Evolutionary conservation across 345 rosid species (phyloP), one percentile per base, ranked within the genome.

Genomic region (Fremontodendron californicum): DNA sequence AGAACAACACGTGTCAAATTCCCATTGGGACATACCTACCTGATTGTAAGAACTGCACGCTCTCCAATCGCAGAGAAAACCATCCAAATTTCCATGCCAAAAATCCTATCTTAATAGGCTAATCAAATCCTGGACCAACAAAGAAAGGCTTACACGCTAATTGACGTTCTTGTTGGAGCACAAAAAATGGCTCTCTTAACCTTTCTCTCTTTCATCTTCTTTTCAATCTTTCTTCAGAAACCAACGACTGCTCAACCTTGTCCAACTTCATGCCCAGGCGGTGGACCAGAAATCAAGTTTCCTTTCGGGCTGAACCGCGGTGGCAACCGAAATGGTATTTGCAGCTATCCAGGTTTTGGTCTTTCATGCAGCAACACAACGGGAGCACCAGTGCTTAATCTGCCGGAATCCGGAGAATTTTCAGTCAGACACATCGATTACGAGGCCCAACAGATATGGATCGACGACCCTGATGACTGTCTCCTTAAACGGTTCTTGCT

Each of bases 401-500:
- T 89, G 48, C 87, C 86, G 0, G 27, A 0, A 19, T 70, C 89
- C 9, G 92, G 87, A 6, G 52, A 79, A 49, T 89, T 86, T 82
- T 19, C 33, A 5, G 90, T 89, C 78, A 25, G 8, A 9, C 2
- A 12, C 45, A 87, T 91, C 78, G 54, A 84, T 73, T 91, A 91
- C 86, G 0, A 2, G 1, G 9, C n/a, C 0, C 90, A 85, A 73
- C 13, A 57, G 0, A 16, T 86, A 27, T 1, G 4, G 54, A 39
- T 91, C 78, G 49, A 18, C 72, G 92, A 89, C 80, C 89, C 87
- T 0, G 71, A 78, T 29, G 33, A 12, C 18, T 91, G 91, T 70
- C 79, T 89, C 31, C 78, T 86, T 1, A 15, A 51, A 3, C 82
- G 87, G 7, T 81, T 86, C 70, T 69, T 79, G 15, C 10, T 77